A percentile compares a stretch with the other conserved stretches of the same genome.
Evolutionary conservation across 1,284 basidiomycete genomes (phyloP).

Genomic region (Schizopora paradoxa): DNA sequence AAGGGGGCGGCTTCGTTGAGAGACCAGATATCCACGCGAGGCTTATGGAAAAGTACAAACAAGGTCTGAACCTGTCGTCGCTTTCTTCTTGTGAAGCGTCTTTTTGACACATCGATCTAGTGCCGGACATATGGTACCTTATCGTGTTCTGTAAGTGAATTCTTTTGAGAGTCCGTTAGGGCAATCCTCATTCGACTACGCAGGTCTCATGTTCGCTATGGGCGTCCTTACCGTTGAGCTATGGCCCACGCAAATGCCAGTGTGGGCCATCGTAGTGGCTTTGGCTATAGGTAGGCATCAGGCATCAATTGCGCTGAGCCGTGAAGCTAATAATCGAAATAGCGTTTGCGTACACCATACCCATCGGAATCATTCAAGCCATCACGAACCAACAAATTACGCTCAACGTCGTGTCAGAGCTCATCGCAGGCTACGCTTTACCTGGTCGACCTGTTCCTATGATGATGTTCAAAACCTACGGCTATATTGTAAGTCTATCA

Average conservation of each 20-base stretch:
- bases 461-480: constrained; percentile 46
- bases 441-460: constrained; percentile 43
- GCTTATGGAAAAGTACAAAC: constrained; percentile 76
- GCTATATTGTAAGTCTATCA: constrained; percentile 28
- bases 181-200: background rate
- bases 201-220: constrained; percentile 37
- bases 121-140: constrained; percentile 71
- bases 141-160: constrained; percentile 41
- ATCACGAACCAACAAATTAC: constrained; percentile 61
- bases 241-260: constrained; percentile 42
- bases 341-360: constrained; percentile 56
- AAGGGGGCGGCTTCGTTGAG: constrained; percentile 60
- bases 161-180: constrained; percentile 26
- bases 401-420: constrained; percentile 53
- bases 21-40: constrained; percentile 82
- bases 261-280: constrained; percentile 44
- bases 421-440: constrained; percentile 43
- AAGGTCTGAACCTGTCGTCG: constrained; percentile 23
- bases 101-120: constrained; percentile 25
- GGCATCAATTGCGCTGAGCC: constrained; percentile 18
- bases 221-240: constrained; percentile 46
- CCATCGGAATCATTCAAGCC: constrained; percentile 64
- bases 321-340: constrained; percentile 21
- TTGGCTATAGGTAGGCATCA: constrained; percentile 36
- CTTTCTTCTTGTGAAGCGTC: background rate